phyloP scores from a whole-genome alignment of 805 yeast species.

The Lachancea thermotolerans region DNA sequence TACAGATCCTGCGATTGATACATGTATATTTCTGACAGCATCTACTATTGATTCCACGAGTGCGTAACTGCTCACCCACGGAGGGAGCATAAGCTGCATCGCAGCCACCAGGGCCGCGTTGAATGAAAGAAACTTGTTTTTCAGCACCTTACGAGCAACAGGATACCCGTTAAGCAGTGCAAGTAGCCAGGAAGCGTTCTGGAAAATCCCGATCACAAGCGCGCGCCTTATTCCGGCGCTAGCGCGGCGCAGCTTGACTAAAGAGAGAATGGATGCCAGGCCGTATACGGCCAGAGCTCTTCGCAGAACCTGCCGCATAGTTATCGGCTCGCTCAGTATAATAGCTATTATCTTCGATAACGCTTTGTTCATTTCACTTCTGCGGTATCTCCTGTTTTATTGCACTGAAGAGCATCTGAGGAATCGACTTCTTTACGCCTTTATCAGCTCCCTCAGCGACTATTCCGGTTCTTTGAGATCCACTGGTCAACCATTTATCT shows the following conservation, averaged over 20 bases:
- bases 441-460: no score
- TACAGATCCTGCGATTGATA: background rate
- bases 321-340: background rate
- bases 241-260: background rate
- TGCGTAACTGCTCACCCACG: slow-evolving; percentile 14
- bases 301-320: background rate
- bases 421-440: background rate
- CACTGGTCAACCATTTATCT: no score
- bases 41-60: slow-evolving; percentile 13
- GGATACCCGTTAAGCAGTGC: slow-evolving; percentile 1
- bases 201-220: background rate
- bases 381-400: no score
- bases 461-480: no score
- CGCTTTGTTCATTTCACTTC: background rate
- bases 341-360: background rate
- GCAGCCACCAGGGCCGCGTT: slow-evolving; percentile 1
- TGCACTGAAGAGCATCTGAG: background rate
- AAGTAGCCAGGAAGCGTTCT: background rate
- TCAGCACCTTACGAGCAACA: background rate
- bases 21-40: background rate
- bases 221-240: no score
- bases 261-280: background rate
- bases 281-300: slow-evolving; percentile 4
- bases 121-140: slow-evolving; percentile 1
- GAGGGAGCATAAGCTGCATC: slow-evolving; percentile 7